Evolutionary conservation across 768 basidiomycete species (phyloP), one percentile per base, ranked within the genome.

Genomic region (Leccinum aurantiacum): DNA sequence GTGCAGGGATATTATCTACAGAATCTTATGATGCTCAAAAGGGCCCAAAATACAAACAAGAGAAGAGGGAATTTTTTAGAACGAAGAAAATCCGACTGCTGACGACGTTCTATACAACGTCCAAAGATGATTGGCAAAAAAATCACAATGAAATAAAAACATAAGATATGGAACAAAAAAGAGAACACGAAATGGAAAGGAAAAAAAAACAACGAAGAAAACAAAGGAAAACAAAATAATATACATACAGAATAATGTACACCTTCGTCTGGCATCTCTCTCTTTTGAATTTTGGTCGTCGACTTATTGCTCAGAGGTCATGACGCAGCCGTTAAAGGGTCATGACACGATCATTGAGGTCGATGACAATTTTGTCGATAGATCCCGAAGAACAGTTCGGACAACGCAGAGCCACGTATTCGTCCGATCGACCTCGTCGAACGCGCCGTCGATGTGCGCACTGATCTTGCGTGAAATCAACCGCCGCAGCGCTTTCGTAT

Each of bases 391-490:
- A 29, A 84, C 85, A 53, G 84, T 86, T 63, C 83, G 85, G 60
- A 90, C 82, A 54, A 89, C 82, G 51, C 80, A 77, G 19, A 89
- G 71, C 88, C 89, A 90, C 1, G 72, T 74, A 22, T 76, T 76
- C 35, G 79, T 79, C 62, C 80, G 82, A 60, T 90, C 87, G 47
- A 89, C 76, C 66, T 89, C 86, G 47, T 86, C 85, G 65, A 82
- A 80, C 2, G 85, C 84, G 6, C 82, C 83, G 15, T 77, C 76
- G 55, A 82, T 63, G 50, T 81, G 75, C 59, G 83, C 80, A 41
- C 86, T 83, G 56, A 91, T 81, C 74, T 89, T 90, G 50, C 86
- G 81, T 44, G 84, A 71, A 22, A 90, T 66, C n/a, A 91, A 70
- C 17, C 87, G 79, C 14, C 87, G 86, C 37, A 89, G 76, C 27